A percentile compares a stretch with the other conserved stretches of the same genome.
Conservation (phyloP, 495 filamentous ascomycete genomes). For the Penicillium ucsense region DNA sequence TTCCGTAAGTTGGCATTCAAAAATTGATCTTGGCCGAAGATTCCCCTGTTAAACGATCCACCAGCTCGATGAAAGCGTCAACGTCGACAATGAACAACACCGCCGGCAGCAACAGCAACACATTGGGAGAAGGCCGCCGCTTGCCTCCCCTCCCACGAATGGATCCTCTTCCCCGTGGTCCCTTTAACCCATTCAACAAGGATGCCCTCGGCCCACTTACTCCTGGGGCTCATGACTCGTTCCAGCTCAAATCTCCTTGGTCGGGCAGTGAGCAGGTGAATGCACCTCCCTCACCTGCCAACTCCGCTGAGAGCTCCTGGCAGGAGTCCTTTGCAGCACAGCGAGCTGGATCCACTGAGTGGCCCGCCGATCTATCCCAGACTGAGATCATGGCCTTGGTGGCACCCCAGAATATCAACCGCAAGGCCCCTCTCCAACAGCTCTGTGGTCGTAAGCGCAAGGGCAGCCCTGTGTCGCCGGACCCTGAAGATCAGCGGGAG, state of each 20-base stretch:
- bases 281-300: slow-evolving; percentile 34
- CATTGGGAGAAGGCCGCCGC: slow-evolving; percentile 26
- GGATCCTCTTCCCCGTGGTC: slow-evolving; percentile 33
- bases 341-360: slow-evolving; percentile 20
- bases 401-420: slow-evolving; percentile 32
- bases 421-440: slow-evolving; percentile 37
- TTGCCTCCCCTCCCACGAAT: slow-evolving; percentile 35
- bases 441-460: slow-evolving; percentile 39
- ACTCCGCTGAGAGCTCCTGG: slow-evolving; percentile 35
- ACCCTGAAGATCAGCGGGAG: slow-evolving; percentile 35
- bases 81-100: slow-evolving; percentile 11
- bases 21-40: neutral
- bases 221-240: slow-evolving; percentile 26
- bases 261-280: slow-evolving; percentile 22
- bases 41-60: neutral
- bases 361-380: slow-evolving; percentile 27
- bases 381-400: slow-evolving; percentile 30
- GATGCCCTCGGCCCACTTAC: slow-evolving; percentile 26
- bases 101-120: neutral
- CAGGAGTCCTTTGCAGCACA: slow-evolving; percentile 28
- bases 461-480: slow-evolving; percentile 25
- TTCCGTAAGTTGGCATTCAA: slow-evolving; percentile 28
- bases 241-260: slow-evolving; percentile 32
- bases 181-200: slow-evolving; percentile 32
- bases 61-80: slow-evolving; percentile 13